Base-by-base conservation (phyloP, 306 rosid species). In the Prunus armeniaca region DNA sequence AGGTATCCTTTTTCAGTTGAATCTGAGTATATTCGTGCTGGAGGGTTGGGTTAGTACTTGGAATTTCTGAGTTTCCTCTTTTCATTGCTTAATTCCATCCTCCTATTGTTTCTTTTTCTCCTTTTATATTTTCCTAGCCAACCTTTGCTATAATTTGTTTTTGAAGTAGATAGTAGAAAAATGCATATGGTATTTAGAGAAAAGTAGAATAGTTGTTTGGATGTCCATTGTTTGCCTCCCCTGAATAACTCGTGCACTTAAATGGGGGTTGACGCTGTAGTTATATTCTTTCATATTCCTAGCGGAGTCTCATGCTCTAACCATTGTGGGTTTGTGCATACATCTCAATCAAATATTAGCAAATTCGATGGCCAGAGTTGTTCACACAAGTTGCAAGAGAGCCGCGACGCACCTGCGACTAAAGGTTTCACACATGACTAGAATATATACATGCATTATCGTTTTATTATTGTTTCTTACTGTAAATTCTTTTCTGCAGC, bases 341-440 rank as follows among this genome's bases (percentile, higher is more conserved):
- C 86, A 83, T 87, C 87, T 57, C 85, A 83, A 80, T 67, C 90
- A 65, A 79, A 81, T 82, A 76, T 74, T 79, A 81, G 86, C 84
- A 83, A 82, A 82, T 84, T 75, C 58, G 87, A 89, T 56, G 87
- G 84, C 25, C 91, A 84, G 66, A 75, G 80, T 45, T 84, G 84
- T 81, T 79, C 85, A 73, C 81, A 72, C 71, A 91, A 88, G 87
- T 76, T 86, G 75, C 96, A 87, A 74, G 92, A 83, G 8, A 79
- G 84, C 73, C 83, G 83, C 0, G 89, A 87, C 20, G 90, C 81
- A 72, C 66, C 91, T 24, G 54, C 90, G 61, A 77, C 89, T 61
- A 92, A 89, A 90, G 98, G 98, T 95, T 76, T 82, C 73, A 60
- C 66, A n/a, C 27, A 47, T 69, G 73, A 82, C 60, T 71, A 11